These are phyloP conservation scores for Metschnikowia gelsemii DNA, from an alignment of 805 yeast species.

Conservation along the genomic window DNA sequence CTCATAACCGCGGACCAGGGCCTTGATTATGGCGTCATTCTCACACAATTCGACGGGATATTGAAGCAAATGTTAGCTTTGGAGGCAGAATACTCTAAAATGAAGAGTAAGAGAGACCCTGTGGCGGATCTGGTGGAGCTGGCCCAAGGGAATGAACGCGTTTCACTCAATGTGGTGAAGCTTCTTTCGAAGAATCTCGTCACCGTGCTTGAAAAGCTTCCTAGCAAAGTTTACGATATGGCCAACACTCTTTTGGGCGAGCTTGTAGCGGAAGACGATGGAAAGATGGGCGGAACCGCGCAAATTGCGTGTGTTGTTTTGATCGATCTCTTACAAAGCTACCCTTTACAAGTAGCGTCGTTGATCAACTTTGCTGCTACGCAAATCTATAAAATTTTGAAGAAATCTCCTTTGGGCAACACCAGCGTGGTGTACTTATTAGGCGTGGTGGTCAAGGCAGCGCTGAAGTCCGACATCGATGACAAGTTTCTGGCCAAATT, in stretches of 20 bases:
- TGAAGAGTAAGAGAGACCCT: background rate
- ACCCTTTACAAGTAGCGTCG: conserved; percentile 37
- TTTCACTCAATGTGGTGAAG: conserved; percentile 24
- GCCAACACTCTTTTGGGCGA: conserved; percentile 36
- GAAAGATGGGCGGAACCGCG: conserved; percentile 20
- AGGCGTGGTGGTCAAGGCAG: conserved; percentile 31
- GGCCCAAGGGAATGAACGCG: background rate
- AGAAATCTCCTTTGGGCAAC: conserved; percentile 30
- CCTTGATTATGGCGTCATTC: conserved; percentile 19
- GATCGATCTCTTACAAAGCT: conserved; percentile 38
- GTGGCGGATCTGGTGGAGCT: background rate
- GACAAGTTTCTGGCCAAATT: conserved; percentile 40
- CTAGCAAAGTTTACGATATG: conserved; percentile 38
- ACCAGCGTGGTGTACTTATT: conserved; percentile 32
- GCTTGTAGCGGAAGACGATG: conserved; percentile 21
- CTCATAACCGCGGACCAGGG: conserved; percentile 6
- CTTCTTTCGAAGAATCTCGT: conserved; percentile 32
- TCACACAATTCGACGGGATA: conserved; percentile 28
- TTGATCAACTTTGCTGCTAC: conserved; percentile 33
- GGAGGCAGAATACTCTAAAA: conserved; percentile 1
- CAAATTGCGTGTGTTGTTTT: conserved; percentile 32
- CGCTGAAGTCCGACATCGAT: conserved; percentile 39
- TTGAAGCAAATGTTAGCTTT: conserved; percentile 17
- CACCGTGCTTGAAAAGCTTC: conserved; percentile 28
- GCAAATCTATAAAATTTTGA: conserved; percentile 41